A percentile compares a stretch with the other conserved stretches of the same genome.
Evolutionary conservation across 2,329 filamentous ascomycete species (phyloP).

Genomic region (Gnomoniopsis sp.): DNA sequence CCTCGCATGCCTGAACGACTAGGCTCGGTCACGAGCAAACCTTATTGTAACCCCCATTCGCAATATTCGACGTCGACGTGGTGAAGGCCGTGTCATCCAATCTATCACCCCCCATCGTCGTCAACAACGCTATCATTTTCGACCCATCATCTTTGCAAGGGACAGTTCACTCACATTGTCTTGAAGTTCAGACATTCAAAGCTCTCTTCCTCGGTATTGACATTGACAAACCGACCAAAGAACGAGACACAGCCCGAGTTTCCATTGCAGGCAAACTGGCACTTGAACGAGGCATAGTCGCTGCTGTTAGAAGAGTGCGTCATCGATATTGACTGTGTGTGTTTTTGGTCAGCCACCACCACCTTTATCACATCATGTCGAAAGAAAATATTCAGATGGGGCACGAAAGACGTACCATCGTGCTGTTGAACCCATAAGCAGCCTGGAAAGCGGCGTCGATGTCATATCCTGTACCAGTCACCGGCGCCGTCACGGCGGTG

Average conservation of each 20-base stretch:
- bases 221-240: constrained; percentile 24
- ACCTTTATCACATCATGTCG: neutral
- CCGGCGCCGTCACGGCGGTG: constrained; percentile 2
- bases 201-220: constrained; percentile 9
- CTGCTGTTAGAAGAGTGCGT: constrained; percentile 14
- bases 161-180: constrained; percentile 10
- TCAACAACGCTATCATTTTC: neutral
- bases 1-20: neutral
- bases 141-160: too few species aligned
- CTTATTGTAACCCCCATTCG: constrained; percentile 25
- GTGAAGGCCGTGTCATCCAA: constrained; percentile 22
- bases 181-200: constrained; percentile 19
- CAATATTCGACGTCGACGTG: constrained; percentile 18
- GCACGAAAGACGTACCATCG: constrained; percentile 5
- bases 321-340: constrained; percentile 13
- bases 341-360: neutral
- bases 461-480: constrained; percentile 9
- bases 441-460: constrained; percentile 8
- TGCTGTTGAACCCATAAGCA: constrained; percentile 10
- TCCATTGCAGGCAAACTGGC: constrained; percentile 28
- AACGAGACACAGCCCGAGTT: constrained; percentile 23
- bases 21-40: constrained; percentile 19
- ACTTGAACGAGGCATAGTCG: constrained; percentile 27
- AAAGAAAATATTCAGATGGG: neutral
- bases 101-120: constrained; percentile 13